Percentiles rank a stretch among this genome's conserved stretches.
phyloP scores from a whole-genome alignment of 352 stramenopile species.

The Globisporangium canariense region DNA sequence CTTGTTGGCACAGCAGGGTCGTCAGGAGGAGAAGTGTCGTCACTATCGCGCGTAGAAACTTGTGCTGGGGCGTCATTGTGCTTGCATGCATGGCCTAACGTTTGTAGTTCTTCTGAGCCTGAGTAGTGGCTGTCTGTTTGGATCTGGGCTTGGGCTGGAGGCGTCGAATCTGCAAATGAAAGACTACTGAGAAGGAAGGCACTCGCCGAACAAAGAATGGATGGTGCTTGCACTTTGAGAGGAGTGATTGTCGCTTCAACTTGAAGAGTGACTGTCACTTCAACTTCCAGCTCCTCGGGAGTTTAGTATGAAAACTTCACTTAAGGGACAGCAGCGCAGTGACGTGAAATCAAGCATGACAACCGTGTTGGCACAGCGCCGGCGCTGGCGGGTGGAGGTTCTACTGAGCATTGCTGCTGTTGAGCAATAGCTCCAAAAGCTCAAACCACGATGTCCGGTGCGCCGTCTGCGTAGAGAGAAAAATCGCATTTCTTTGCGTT shows the following conservation, averaged over 20 bases:
- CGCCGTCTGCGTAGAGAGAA: too few relatives aligned
- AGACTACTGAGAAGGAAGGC: neutral
- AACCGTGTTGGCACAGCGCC: too few relatives aligned
- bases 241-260: neutral
- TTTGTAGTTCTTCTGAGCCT: neutral
- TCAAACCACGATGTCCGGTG: too few relatives aligned
- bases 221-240: neutral
- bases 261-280: neutral
- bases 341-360: too few relatives aligned
- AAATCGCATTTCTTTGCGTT: too few relatives aligned
- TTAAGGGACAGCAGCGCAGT: too few relatives aligned
- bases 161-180: neutral
- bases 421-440: too few relatives aligned
- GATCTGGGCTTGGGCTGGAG: neutral
- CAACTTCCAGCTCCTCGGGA: too few relatives aligned
- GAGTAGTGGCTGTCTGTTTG: neutral
- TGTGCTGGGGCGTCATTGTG: neutral
- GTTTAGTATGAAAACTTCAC: too few relatives aligned
- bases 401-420: neutral
- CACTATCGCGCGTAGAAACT: neutral
- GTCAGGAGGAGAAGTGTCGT: neutral
- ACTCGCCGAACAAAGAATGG: neutral
- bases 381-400: neutral
- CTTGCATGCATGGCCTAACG: neutral
- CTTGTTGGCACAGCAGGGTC: neutral